These are phyloP conservation scores for Leccinellum albellum DNA, from an alignment of 768 basidiomycete species.

Conservation along the genomic window DNA sequence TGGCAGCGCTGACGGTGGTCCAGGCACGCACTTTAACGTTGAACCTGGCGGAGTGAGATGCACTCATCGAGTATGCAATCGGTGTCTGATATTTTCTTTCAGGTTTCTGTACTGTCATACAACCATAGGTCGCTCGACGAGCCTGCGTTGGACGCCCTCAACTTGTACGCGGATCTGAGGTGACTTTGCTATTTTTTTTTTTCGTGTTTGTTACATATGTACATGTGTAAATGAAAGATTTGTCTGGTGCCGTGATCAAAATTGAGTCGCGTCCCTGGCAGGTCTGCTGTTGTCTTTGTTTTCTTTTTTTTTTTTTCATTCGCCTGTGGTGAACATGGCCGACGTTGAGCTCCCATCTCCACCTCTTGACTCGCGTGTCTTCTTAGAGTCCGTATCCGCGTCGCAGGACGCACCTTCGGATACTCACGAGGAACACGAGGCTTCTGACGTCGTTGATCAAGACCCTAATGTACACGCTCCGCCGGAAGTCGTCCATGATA, in stretches of 20 bases:
- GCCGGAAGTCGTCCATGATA: constrained; percentile 20
- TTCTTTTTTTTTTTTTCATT: constrained; percentile 7
- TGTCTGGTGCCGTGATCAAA: constrained; percentile 8
- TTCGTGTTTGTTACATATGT: constrained; percentile 9
- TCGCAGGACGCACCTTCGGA: constrained; percentile 21
- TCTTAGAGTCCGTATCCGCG: constrained; percentile 20
- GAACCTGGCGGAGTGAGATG: constrained; percentile 72
- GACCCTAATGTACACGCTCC: constrained; percentile 19
- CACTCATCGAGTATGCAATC: neutral
- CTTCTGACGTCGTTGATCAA: constrained; percentile 32
- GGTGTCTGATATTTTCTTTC: constrained; percentile 7
- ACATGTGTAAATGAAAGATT: constrained; percentile 14
- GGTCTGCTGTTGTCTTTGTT: neutral
- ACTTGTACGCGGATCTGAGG: constrained; percentile 51
- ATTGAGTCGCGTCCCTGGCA: constrained; percentile 12
- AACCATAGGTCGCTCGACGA: constrained; percentile 78
- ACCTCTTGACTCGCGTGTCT: constrained; percentile 18
- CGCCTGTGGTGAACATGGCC: constrained; percentile 33
- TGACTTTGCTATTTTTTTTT: constrained; percentile 14
- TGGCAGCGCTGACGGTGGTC: constrained; percentile 6
- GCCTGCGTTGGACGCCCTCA: constrained; percentile 72
- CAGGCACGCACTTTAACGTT: constrained; percentile 79
- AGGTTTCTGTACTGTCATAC: constrained; percentile 81
- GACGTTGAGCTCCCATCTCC: constrained; percentile 28
- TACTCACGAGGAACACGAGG: constrained; percentile 38